Base-by-base conservation (phyloP, 768 basidiomycete genomes). In the Pleurotus citrinopileatus region DNA sequence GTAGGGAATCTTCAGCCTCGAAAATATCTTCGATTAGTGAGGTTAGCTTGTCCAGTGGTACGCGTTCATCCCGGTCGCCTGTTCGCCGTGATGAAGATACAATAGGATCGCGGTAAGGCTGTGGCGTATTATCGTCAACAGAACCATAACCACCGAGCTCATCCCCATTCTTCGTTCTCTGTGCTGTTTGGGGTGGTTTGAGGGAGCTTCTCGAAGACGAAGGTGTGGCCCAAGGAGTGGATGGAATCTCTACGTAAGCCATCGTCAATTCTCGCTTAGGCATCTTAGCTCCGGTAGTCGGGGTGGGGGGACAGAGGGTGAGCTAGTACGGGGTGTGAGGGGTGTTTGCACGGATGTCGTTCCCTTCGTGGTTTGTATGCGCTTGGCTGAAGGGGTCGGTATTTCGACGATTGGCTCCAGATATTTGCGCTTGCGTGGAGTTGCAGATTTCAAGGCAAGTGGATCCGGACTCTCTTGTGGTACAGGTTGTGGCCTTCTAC, bases 11-110 rank as follows among this genome's bases (percentile, higher is more conserved):
- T 60, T 91, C 86, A 0, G 89, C 84, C 57, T 89, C 86, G 53
- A 96, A 89, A 13, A 97, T 79, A 52, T 96, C 93, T 58, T 94
- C 91, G 1, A 96, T 72, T 15, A 92, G 70, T 2, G 83, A 82
- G 0, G 73, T 75, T 8, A 98, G 75, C 65, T 90, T 95, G 62
- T 94, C 88, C 3, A 89, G 67, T 0, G 89, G 87, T 1, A 69
- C 88, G 71, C 89, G 75, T 20, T 89, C 88, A 61, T 92, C 90
- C 34, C 91, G 74, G 52, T 88, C 89, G 3, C 88, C 88, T 1
- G 84, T 86, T 19, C 83, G 77, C 46, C 80, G 78, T 36, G 73
- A 75, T 28, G 83, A 81, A 15, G 76, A 79, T 62, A 76, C 78
- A 4, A 72, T 63, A 20, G 66, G 71, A 37, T 77, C 72, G 28